Percentiles rank a stretch among this genome's conserved stretches.
Evolutionary conservation across 2,329 filamentous ascomycete species (phyloP).

Genomic region (Calonectria pseudoreteaudii): DNA sequence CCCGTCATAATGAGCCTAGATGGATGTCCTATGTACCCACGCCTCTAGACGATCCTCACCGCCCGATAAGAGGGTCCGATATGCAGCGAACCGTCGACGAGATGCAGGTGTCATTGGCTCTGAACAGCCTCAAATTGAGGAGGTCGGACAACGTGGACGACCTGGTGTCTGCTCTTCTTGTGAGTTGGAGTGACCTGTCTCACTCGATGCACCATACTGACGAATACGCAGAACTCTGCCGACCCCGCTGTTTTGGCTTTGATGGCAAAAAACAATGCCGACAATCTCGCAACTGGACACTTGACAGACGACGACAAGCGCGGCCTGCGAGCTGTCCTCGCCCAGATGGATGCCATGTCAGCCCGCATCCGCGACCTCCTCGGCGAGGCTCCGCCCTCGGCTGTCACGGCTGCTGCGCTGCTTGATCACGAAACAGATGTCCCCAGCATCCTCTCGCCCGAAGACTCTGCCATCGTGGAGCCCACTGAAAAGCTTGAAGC

Average conservation of each 20-base stretch:
- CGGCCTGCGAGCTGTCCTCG: constrained; percentile 61
- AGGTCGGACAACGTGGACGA: constrained; percentile 62
- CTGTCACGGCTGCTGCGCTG: constrained; percentile 28
- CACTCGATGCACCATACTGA: constrained; percentile 24
- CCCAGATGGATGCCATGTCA: constrained; percentile 59
- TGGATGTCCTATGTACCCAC: constrained; percentile 44
- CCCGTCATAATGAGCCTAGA: constrained; percentile 45
- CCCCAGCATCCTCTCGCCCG: constrained; percentile 40
- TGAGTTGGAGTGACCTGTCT: constrained; percentile 55
- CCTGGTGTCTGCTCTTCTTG: constrained; percentile 71
- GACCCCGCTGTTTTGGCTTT: constrained; percentile 58
- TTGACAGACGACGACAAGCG: constrained; percentile 57
- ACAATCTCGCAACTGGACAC: constrained; percentile 54
- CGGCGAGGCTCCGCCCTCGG: constrained; percentile 44
- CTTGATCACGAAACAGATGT: constrained; percentile 41
- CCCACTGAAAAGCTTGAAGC: constrained; percentile 46
- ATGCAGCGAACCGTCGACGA: constrained; percentile 65
- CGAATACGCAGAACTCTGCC: constrained; percentile 54
- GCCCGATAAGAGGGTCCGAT: constrained; percentile 49
- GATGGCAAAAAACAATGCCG: constrained; percentile 61
- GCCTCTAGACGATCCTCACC: constrained; percentile 32
- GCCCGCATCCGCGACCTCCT: constrained; percentile 56
- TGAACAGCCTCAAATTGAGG: constrained; percentile 67
- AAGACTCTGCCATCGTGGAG: constrained; percentile 45
- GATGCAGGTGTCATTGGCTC: constrained; percentile 74